Base-by-base conservation (phyloP, 768 basidiomycete species). In the Leccinum disarticulatum region DNA sequence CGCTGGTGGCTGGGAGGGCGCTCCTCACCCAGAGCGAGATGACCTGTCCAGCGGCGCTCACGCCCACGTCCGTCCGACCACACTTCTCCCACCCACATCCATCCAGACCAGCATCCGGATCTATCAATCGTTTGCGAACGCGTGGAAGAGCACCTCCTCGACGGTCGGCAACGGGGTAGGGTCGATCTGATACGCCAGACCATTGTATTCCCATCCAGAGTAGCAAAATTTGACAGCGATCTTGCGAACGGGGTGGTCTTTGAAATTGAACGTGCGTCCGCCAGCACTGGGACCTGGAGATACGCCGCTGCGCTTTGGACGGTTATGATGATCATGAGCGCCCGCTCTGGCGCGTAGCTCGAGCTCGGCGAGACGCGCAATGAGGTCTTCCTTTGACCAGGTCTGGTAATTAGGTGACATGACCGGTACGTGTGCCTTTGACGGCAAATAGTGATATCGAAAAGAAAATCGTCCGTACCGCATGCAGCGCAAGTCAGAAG, bases 181-280 rank as follows among this genome's bases (percentile, higher is more conserved):
- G 30, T 78, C 80, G 38, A 77, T 70, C 71, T 98, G 97, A 69
- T 84, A 86, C 1, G 95, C 93, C 47, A 99, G 82, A 13, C 96
- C 97, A 57, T 88, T 87, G 70, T 96, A 98, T 28, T 91, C 89
- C 85, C 87, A 90, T 14, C 96, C 96, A 48, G 92, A 85, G 68
- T 98, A 99, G 70, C 86, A 89, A 70, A 98, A 93, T 68, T 92
- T 90, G 55, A 99, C 79, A 1, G 97, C 97, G 61, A 99, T 93
- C 76, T 98, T 98, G 55, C 91, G 88, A 38, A 81, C 80, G 7
- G 91, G 83, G 68, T 93, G 81, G 5, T 81, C 76, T 22, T 82
- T 71, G 72, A 93, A 91, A 60, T 86, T 74, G 70, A 93, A 92
- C 5, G 74, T 67, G 54, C 79, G 79, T 68, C 75, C 36, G 55